Evolutionary conservation across 2,329 filamentous ascomycete genomes (phyloP), one percentile per base, ranked within the genome.

Genomic region (Volutella citrinella): DNA sequence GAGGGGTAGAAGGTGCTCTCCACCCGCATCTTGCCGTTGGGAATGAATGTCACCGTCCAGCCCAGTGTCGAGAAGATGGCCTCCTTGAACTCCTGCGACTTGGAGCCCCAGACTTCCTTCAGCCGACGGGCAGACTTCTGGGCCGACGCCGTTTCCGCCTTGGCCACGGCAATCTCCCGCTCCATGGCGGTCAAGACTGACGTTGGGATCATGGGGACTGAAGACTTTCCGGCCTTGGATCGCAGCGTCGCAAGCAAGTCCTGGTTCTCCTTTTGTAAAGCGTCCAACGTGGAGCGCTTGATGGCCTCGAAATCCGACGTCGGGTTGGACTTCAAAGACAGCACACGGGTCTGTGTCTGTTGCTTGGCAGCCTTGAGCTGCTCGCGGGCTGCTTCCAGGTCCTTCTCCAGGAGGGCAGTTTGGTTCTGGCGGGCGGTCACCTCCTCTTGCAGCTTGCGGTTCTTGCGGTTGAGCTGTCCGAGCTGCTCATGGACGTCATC

Each of bases 1-100:
- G 78, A 82, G 0, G 89, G 84, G 56, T 85, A 86, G 56, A 91
- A 94, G 46, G 91, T 84, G 40, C 77, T 84, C 34, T 91, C 94
- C 15, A 96, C 87, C 19, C 88, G 83, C 64, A 96, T 94, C 54
- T 95, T 91, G 25, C 93, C 93, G 59, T 95, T 95, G n/a, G 90
- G 89, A 59, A 96, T 84, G 59, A 98, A 97, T 19, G 93, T 89
- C 10, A 97, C 80, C 33, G 91, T 91, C 84, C 90, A 98, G 1
- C 93, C 93, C 0, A 98, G 74, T 1, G 95, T 84, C 14, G 82
- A 88, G 44, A 90, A 90, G 38, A 98, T 90, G 19, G 90, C 88
- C 64, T 97, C 89, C 30, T 94, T 87, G 67, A 98, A 97, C 65
- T 98, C 93, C 51, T 85, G 80, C 2, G 86, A 89, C 61, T 97